These are phyloP conservation scores for Eucalyptus regnans DNA, from an alignment of 345 rosid genomes.

Conservation along the genomic window DNA sequence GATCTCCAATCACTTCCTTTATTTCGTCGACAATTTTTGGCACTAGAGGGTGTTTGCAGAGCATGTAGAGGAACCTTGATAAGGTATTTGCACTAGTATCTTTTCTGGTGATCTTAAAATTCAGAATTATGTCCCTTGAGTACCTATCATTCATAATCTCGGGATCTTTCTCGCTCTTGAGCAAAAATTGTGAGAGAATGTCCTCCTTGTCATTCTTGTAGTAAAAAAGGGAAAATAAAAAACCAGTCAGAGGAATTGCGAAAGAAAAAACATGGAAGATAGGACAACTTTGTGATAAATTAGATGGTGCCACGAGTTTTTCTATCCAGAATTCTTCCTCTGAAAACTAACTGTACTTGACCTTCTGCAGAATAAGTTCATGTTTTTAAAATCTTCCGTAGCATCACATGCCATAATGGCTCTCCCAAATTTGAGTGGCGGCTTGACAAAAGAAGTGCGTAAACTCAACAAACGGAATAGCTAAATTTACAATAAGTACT, in stretches of 20 bases:
- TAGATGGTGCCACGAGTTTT: neutral
- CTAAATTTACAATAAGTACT: neutral
- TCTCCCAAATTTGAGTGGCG: neutral
- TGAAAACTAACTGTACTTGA: neutral
- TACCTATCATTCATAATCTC: slow-evolving; percentile 49
- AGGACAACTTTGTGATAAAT: no score
- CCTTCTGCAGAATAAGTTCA: neutral
- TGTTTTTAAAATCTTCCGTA: neutral
- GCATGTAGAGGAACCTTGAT: neutral
- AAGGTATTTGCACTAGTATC: slow-evolving; percentile 37
- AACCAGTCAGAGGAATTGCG: no score
- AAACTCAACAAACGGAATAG: neutral
- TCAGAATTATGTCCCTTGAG: slow-evolving; percentile 61
- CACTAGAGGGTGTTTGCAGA: neutral
- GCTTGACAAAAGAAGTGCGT: neutral
- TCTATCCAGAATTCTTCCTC: neutral
- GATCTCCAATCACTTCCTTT: slow-evolving; percentile 13
- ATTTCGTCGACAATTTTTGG: slow-evolving; percentile 64
- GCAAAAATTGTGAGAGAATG: slow-evolving; percentile 46
- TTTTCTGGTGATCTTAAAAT: slow-evolving; percentile 62
- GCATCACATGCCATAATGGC: neutral
- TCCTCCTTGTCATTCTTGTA: slow-evolving; percentile 25
- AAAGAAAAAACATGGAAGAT: no score
- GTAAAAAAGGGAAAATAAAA: neutral
- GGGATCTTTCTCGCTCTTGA: slow-evolving; percentile 45